Percentiles rank a stretch among this genome's conserved stretches.
phyloP scores from a whole-genome alignment of 352 stramenopile species.

The Lagenidium giganteum region DNA sequence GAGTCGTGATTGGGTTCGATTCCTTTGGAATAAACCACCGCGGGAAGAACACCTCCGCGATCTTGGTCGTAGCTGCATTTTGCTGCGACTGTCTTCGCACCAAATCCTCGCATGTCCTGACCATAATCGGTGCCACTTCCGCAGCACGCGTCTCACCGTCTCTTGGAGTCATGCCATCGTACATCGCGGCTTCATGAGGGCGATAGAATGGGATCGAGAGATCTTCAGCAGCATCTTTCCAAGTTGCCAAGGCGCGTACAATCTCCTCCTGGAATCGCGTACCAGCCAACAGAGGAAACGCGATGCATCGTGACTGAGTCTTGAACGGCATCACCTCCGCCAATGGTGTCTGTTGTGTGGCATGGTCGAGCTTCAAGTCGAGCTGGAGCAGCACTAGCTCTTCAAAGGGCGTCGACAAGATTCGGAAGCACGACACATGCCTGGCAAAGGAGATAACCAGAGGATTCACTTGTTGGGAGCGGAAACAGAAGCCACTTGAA shows the following conservation, averaged over 20 bases:
- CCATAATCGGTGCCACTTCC: constrained; percentile 6
- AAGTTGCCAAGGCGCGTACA: constrained; percentile 38
- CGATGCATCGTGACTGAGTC: constrained; percentile 19
- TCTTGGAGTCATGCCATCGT: constrained; percentile 37
- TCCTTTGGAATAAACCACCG: constrained; percentile 62
- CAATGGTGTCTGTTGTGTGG: constrained; percentile 1
- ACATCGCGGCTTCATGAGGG: constrained; percentile 34
- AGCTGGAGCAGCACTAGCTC: constrained; percentile 63
- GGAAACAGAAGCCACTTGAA: constrained; percentile 54
- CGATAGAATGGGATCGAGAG: constrained; percentile 53
- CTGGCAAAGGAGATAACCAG: constrained; percentile 60
- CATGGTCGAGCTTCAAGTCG: constrained; percentile 24
- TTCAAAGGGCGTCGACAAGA: constrained; percentile 48
- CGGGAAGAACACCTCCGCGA: constrained; percentile 34
- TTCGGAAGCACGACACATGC: constrained; percentile 37
- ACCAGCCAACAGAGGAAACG: constrained; percentile 51
- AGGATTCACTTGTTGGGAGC: constrained; percentile 42
- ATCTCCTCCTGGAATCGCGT: constrained; percentile 66
- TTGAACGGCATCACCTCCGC: constrained; percentile 34
- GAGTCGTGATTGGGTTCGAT: constrained; percentile 21
- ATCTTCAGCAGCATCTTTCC: constrained; percentile 40
- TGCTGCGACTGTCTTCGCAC: constrained; percentile 8
- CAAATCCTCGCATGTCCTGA: constrained; percentile 14
- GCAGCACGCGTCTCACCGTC: constrained; percentile 5
- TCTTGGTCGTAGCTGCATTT: not conserved